Conservation (phyloP, 257 asterid genomes). For the Jasminum sambac region DNA sequence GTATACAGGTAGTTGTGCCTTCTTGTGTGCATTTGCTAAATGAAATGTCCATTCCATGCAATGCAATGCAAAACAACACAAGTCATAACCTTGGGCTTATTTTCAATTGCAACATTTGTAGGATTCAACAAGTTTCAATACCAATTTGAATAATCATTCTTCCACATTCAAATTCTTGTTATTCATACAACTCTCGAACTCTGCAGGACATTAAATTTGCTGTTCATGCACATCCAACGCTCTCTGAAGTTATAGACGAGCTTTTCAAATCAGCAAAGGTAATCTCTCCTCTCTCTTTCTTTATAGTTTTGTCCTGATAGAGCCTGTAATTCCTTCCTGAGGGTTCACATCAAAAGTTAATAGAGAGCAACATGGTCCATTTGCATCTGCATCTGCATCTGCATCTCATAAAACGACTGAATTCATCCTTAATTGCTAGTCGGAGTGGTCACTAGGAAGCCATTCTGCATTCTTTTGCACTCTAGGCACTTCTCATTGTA, state of each 20-base stretch:
- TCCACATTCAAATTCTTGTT: conserved; percentile 19
- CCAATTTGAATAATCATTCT: conserved; percentile 7
- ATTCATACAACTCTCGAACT: conserved; percentile 31
- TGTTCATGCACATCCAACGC: conserved; percentile 96
- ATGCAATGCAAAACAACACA: conserved; percentile 4
- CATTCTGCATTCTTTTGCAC: conserved; percentile 1
- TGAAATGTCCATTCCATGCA: no score
- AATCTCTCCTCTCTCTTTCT: conserved; percentile 21
- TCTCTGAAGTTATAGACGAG: conserved; percentile 92
- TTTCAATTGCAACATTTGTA: not conserved
- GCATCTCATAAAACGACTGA: not conserved
- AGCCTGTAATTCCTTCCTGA: not conserved
- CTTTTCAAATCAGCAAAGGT: conserved; percentile 91
- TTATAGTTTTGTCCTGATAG: not conserved
- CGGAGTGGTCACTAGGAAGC: not conserved
- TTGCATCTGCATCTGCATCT: conserved; percentile 12
- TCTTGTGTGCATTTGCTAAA: conserved; percentile 12
- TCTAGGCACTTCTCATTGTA: not conserved
- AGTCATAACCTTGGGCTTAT: conserved; percentile 1
- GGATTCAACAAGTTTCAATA: conserved; percentile 12
- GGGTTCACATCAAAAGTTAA: not conserved
- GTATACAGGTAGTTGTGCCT: conserved; percentile 61
- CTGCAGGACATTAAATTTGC: conserved; percentile 80
- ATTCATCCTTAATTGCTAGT: not conserved
- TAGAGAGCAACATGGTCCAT: not conserved